Conservation (phyloP, 1,139 yeast genomes). For the Wickerhamomyces sp. region DNA sequence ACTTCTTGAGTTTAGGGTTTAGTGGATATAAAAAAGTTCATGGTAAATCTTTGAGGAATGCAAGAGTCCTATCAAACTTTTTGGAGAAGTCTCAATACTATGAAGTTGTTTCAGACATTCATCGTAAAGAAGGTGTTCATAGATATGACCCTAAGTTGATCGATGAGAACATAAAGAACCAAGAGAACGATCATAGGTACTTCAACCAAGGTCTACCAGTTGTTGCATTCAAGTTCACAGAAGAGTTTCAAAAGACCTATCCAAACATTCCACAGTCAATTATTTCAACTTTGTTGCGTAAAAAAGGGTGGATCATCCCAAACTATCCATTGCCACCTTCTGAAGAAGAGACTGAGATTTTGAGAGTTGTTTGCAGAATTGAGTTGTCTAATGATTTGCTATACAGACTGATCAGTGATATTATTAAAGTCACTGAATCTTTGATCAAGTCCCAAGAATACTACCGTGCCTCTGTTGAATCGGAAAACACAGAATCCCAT, state of each 20-base stretch:
- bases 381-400: conserved; percentile 68
- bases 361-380: conserved; percentile 80
- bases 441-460: conserved; percentile 40
- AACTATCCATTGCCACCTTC: conserved; percentile 79
- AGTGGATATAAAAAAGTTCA: conserved; percentile 67
- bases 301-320: conserved; percentile 84
- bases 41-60: conserved; percentile 58
- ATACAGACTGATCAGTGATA: conserved; percentile 66
- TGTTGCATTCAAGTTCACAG: conserved; percentile 74
- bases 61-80: conserved; percentile 61
- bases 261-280: conserved; percentile 87
- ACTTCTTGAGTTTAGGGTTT: conserved; percentile 64
- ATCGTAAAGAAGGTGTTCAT: conserved; percentile 43
- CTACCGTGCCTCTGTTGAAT: conserved; percentile 27
- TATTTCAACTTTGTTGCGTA: conserved; percentile 66
- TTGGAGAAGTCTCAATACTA: conserved; percentile 64
- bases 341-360: conserved; percentile 50
- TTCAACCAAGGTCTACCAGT: conserved; percentile 83
- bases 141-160: conserved; percentile 19
- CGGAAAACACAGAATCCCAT: conserved; percentile 8
- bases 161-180: conserved; percentile 25
- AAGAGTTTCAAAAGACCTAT: conserved; percentile 49
- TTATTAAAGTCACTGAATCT: conserved; percentile 50
- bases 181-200: conserved; percentile 32
- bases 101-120: conserved; percentile 74